Evolutionary conservation across 345 rosid genomes (phyloP), one percentile per base, ranked within the genome.

Genomic region (Streptanthus diversifolius): DNA sequence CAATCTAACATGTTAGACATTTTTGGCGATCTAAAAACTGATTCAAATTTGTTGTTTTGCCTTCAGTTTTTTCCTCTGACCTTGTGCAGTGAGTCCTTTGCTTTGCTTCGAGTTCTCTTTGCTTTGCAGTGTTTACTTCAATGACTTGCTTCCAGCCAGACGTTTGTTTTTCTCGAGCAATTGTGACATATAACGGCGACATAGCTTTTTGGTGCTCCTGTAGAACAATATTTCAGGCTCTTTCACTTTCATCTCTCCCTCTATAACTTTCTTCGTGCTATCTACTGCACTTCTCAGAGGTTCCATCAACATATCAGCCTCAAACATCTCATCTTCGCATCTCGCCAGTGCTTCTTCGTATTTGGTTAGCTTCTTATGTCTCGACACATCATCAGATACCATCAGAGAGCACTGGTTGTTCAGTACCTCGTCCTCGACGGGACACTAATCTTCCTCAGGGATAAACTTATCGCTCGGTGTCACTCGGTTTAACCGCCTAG

Each of bases 301-400:
- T 5, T 2, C 10, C 7, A 32, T 22, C 15, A n/a, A 14, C 45
- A 58, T 13, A 18, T 70, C 66, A 9, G 11, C 5, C 52, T 44
- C 35, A 11, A 1, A 44, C 47, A 70, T 69, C 0, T 69, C 13
- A 8, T 57, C 36, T 57, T 69, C 73, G 47, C 73, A 69, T 3
- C 5, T 1, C 5, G 29, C 5, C 55, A 56, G 44, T 7, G n/a
- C 57, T 21, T 5, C 11, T 32, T 69, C 55, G 45, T 5, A 8
- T 0, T 3, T 4, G 10, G 43, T 18, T 56, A 11, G 44, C 3
- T 8, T 9, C 14, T 47, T 64, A 10, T 8, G 0, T 18, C 1
- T 2, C 9, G 10, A 24, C 17, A 6, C 17, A 13, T 2, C 1
- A 6, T 7, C 3, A 27, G 27, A 2, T 0, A 0, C 5, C 4